Percentiles rank a stretch among this genome's conserved stretches.
Evolutionary conservation across 345 rosid genomes (phyloP).

Genomic region (Diplotaxis tenuifolia): DNA sequence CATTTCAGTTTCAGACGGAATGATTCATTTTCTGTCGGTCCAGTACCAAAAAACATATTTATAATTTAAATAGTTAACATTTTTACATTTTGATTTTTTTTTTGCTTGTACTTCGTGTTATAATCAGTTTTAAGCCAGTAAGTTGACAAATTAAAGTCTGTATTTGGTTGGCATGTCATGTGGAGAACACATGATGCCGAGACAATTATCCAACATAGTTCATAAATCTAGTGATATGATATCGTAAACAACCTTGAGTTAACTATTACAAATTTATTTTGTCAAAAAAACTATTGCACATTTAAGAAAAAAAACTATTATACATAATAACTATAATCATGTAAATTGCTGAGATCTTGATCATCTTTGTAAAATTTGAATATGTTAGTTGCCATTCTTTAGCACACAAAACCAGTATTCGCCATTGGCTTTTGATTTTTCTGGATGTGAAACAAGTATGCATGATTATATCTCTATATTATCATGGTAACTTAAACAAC

Average conservation of each 20-base stretch:
- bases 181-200: slow-evolving; percentile 26
- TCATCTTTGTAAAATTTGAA: not conserved
- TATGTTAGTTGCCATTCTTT: not conserved
- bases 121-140: slow-evolving; percentile 20
- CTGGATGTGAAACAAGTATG: slow-evolving; percentile 35
- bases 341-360: not conserved
- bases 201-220: slow-evolving; percentile 12
- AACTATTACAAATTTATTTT: too few relatives aligned
- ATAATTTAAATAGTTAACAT: not conserved
- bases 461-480: slow-evolving; percentile 23
- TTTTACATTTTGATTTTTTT: not conserved
- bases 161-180: slow-evolving; percentile 32
- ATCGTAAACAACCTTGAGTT: not conserved
- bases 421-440: slow-evolving; percentile 21
- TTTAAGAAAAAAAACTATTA: too few relatives aligned
- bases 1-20: slow-evolving; percentile 14
- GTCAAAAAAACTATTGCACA: too few relatives aligned
- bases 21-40: slow-evolving; percentile 24
- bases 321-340: not conserved
- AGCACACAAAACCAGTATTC: not conserved
- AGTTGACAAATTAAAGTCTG: slow-evolving; percentile 29
- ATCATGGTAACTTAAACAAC: slow-evolving; percentile 33
- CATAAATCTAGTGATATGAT: not conserved
- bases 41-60: slow-evolving; percentile 9
- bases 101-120: slow-evolving; percentile 1